Conservation (phyloP, 2,329 filamentous ascomycete species). For the Nothomitra cinnamomea region DNA sequence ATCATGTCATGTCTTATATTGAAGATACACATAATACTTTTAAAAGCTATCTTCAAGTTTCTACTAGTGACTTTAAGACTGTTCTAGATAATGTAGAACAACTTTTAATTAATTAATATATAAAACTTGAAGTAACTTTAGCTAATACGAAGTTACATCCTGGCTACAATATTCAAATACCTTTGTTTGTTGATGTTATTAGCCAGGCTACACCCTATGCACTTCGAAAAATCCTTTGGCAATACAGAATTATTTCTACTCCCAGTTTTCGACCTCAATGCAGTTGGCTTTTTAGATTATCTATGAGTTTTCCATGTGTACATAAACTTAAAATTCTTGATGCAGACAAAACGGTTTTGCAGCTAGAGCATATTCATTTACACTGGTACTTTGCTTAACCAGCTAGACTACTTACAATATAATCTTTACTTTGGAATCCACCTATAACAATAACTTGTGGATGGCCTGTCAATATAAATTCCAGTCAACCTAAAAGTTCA, state of each 20-base stretch:
- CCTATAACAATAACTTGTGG: neutral
- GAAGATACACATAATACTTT: neutral
- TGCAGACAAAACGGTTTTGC: neutral
- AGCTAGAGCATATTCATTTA: neutral
- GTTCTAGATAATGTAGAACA: neutral
- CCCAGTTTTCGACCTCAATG: neutral
- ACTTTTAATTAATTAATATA: neutral
- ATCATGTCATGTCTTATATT: neutral
- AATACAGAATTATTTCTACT: neutral
- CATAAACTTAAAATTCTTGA: neutral
- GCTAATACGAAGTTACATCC: neutral
- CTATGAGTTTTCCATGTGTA: neutral
- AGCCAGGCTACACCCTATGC: neutral
- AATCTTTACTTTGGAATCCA: neutral
- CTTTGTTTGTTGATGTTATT: neutral
- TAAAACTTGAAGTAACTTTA: constrained; percentile 1
- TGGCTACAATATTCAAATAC: neutral
- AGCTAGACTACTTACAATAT: neutral
- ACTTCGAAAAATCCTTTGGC: neutral
- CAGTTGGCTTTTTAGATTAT: neutral
- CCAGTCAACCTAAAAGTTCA: neutral
- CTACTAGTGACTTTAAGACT: neutral
- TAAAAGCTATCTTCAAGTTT: neutral
- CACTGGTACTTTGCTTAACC: neutral
- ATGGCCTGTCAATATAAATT: neutral